A percentile compares a stretch with the other conserved stretches of the same genome.
These are phyloP conservation scores for Acanthamoeba sp. DNA, from an alignment of 208 protist species.

Conservation along the genomic window DNA sequence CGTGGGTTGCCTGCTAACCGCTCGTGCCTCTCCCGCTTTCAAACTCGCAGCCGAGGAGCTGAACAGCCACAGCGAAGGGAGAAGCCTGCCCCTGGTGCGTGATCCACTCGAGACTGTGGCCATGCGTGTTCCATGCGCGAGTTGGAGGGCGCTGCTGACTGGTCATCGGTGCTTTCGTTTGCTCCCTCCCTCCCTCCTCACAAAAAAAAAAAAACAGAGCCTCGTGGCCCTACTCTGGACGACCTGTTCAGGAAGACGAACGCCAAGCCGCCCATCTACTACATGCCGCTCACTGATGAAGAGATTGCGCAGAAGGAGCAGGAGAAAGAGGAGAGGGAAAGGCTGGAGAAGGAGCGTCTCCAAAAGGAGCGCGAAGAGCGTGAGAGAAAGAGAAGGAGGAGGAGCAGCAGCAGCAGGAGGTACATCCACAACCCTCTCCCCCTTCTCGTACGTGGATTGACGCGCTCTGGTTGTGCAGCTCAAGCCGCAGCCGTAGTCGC, in stretches of 20 bases:
- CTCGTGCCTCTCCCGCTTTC: not conserved
- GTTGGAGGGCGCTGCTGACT: not conserved
- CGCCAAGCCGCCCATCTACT: conserved; percentile 67
- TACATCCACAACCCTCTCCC: not conserved
- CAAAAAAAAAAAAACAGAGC: not conserved
- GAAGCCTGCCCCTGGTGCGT: not conserved
- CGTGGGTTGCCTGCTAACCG: not conserved
- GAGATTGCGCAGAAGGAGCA: conserved; percentile 57
- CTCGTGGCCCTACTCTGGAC: conserved; percentile 48
- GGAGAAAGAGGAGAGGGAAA: conserved; percentile 60
- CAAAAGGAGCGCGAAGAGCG: conserved; percentile 55
- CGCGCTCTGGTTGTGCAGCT: too few species aligned
- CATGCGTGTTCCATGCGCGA: not conserved
- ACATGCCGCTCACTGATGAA: conserved; percentile 61
- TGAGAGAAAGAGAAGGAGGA: conserved; percentile 13
- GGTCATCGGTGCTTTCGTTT: not conserved
- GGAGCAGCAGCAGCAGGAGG: conserved; percentile 54
- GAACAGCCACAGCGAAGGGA: not conserved
- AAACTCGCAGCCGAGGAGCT: not conserved
- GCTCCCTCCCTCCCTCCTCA: not conserved
- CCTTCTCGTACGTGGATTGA: too few species aligned
- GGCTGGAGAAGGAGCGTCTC: conserved; percentile 19
- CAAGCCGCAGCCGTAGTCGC: conserved; percentile 1
- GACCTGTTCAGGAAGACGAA: conserved; percentile 72
- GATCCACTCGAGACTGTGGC: not conserved